Base-by-base conservation (phyloP, 306 rosid genomes). In the Casuarina glauca region DNA sequence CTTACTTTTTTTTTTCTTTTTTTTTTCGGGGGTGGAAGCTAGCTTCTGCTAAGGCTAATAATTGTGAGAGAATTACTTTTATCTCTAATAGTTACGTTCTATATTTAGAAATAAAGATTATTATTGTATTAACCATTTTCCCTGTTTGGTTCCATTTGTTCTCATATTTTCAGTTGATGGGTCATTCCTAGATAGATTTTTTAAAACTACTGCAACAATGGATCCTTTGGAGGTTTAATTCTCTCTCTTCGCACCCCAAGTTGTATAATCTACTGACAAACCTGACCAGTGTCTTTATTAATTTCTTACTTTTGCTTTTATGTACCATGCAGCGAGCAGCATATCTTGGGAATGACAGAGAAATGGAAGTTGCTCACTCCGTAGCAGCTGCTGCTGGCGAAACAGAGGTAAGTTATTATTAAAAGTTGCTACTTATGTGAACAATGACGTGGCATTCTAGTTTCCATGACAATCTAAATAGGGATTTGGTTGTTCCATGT, bases 321-420 rank as follows among this genome's bases (percentile, higher is more conserved):
- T 73, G 42, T 36, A 16, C 32, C 46, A 55, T 80, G 70, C 76
- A 96, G 99, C 96, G 99, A 6, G 99, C 97, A 38, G 83, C 68
- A 66, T 93, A 87, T 89, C 93, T 93, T 13, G 99, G 87, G 90
- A 87, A 81, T 53, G 97, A 93, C 82, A 85, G 61, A 26, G 97
- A 96, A 80, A 90, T 96, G 94, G 99, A 96, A 88, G 91, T 77
- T 79, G 98, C 99, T 81, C 98, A 96, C 86, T 82, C 91, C 5
- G 88, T 91, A 32, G 99, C 99, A 44, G 99, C 98, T 60, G 86
- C 79, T 85, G 94, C 87, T 80, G 99, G 99, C 36, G 98, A 96
- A 50, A 96, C 99, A 20, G 85, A 87, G 83, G 99, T 93, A 86
- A 69, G 72, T 69, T 72, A 60, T 49, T 53, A n/a, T 44, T 74